phyloP scores from a whole-genome alignment of 345 rosid species.

The Litchi chinensis region DNA sequence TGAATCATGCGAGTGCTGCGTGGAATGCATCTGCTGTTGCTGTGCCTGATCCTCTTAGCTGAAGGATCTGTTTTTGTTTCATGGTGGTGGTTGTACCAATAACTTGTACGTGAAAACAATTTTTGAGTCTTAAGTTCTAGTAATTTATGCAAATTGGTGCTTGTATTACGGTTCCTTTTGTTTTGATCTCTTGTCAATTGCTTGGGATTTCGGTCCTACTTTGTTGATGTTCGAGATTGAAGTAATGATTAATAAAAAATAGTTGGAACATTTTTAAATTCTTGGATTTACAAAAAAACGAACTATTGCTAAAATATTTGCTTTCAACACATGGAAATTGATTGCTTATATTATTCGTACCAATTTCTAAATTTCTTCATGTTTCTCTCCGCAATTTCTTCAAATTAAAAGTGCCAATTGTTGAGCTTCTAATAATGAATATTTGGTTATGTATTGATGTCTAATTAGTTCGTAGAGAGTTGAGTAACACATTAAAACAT shows the following conservation, averaged over 20 bases:
- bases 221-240: not conserved
- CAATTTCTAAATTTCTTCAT: not conserved
- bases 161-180: not conserved
- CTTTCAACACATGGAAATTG: not conserved
- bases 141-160: not conserved
- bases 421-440: not conserved
- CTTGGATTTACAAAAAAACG: not conserved
- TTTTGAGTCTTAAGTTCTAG: not conserved
- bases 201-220: no score
- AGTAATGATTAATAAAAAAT: not conserved
- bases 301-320: no score
- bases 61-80: not conserved
- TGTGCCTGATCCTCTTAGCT: not conserved
- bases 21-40: slow-evolving; percentile 38
- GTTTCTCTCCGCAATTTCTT: not conserved
- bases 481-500: no score
- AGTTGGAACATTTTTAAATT: not conserved
- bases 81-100: not conserved
- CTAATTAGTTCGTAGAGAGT: no score
- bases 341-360: not conserved
- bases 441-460: not conserved
- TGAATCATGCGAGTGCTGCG: slow-evolving; percentile 43
- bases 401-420: not conserved
- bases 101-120: not conserved
- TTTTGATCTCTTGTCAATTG: no score